Conservation (phyloP, 345 rosid genomes). For the Mallotus nudiflorus region DNA sequence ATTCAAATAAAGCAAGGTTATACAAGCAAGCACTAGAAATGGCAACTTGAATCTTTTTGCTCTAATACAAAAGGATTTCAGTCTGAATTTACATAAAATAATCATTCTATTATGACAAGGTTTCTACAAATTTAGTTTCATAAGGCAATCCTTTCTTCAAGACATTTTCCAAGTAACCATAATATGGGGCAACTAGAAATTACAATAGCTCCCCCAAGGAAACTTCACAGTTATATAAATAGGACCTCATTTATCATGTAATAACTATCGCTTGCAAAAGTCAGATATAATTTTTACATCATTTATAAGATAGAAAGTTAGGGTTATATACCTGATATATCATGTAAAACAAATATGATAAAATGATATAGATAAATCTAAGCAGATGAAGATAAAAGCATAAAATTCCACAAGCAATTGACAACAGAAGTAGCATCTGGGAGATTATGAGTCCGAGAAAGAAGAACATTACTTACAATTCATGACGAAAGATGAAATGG, state of each 20-base stretch:
- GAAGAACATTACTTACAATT: slow-evolving; percentile 85
- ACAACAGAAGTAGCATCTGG: slow-evolving; percentile 15
- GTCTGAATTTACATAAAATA: too few relatives aligned
- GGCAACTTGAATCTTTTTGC: too few relatives aligned
- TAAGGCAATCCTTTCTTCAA: background rate
- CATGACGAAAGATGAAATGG: slow-evolving; percentile 91
- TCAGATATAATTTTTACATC: background rate
- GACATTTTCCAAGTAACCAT: background rate
- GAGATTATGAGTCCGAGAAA: slow-evolving; percentile 75
- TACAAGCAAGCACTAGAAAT: too few relatives aligned
- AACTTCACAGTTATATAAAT: background rate
- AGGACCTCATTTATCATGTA: background rate
- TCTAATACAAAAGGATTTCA: too few relatives aligned
- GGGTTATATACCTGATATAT: too few relatives aligned
- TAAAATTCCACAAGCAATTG: background rate
- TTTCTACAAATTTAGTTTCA: too few relatives aligned
- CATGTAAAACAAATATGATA: background rate
- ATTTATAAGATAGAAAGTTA: background rate
- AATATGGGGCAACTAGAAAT: background rate
- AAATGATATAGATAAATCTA: background rate
- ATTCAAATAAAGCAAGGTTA: too few relatives aligned
- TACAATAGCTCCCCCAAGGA: background rate
- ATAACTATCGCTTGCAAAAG: background rate
- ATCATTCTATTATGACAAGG: too few relatives aligned
- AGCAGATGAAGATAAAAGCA: background rate